Evolutionary conservation across 2,329 filamentous ascomycete species (phyloP), one percentile per base, ranked within the genome.

Genomic region (Aspergillus brunneoviolaceus): DNA sequence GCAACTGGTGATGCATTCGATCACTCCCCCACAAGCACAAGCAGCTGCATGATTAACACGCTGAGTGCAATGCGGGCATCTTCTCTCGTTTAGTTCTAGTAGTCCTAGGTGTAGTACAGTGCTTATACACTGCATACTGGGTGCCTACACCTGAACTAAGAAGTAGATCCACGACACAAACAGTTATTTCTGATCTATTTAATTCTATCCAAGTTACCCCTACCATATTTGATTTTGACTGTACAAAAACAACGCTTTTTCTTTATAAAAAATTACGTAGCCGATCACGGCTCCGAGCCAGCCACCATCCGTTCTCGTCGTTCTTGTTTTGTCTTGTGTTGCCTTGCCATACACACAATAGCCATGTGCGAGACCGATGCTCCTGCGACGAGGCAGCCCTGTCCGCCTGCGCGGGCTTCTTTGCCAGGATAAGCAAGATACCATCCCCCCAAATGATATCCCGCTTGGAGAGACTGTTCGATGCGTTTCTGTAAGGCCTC

Each of bases 1-100:
- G 63, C 63, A 65, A 65, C 61, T 60, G 42, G 27, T 29, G 39
- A 25, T 39, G 31, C 33, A 58, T 16, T 52, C 49, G n/a, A 39
- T 49, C 14, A 42, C 31, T 19, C 5, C 19, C 29, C 29, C 51
- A 23, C 19, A 31, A 39, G 51, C 19, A 19, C 23, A 21, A 27
- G 27, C 27, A 27, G 7, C 27, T 7, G 27, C 27, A 27, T 27
- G 27, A 27, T 2, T 27, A 7, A 27, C 7, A 2, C 27, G 27
- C 27, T 9, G 27, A 27, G 7, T 10, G 27, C 27, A 29, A 29
- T 29, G 27, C 27, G 27, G 27, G 7, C 27, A 9, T 3, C 27
- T 29, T 29, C 3, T 29, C 7, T 29, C 9, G 27, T 10, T 9
- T 29, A 29, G 27, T 29, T 9, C 27, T 29, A 27, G 9, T 27